Evolutionary conservation across 2,329 filamentous ascomycete species (phyloP).

Genomic region (Periglandula ipomoeae): DNA sequence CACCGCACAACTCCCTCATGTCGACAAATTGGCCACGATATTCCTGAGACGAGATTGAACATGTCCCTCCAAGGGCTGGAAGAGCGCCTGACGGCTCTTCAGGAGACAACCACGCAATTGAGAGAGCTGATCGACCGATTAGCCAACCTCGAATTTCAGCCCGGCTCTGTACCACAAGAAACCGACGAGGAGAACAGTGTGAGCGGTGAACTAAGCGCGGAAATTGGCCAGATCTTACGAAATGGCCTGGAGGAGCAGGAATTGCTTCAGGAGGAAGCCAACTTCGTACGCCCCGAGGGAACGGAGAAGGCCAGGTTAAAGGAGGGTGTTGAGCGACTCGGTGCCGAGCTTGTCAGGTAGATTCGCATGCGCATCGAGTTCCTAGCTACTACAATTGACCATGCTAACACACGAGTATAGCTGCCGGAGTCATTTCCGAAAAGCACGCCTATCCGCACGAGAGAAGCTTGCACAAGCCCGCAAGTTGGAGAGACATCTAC

Average conservation of each 20-base stretch:
- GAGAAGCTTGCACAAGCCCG: conserved; percentile 64
- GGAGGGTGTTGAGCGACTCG: conserved; percentile 57
- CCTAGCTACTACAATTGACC: neutral
- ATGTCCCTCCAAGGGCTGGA: conserved; percentile 54
- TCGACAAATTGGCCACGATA: neutral
- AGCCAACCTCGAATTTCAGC: conserved; percentile 47
- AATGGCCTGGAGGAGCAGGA: conserved; percentile 79
- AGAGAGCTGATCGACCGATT: conserved; percentile 51
- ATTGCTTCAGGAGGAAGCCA: conserved; percentile 66
- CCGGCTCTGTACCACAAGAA: conserved; percentile 45
- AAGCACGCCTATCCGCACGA: conserved; percentile 72
- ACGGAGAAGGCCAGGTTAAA: conserved; percentile 56
- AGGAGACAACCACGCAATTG: conserved; percentile 52
- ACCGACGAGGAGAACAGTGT: conserved; percentile 41
- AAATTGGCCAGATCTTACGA: conserved; percentile 71
- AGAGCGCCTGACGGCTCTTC: conserved; percentile 49
- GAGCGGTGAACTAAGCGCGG: conserved; percentile 64
- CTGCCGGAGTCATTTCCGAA: conserved; percentile 62
- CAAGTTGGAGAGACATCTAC: conserved; percentile 64
- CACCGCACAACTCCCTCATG: neutral
- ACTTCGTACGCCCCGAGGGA: conserved; percentile 50
- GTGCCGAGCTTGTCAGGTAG: conserved; percentile 63
- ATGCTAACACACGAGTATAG: conserved; percentile 19
- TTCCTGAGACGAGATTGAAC: conserved; percentile 1
- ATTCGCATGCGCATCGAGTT: conserved; percentile 6